Percentiles rank a stretch among this genome's conserved stretches.
phyloP scores from a whole-genome alignment of 371 early-diverging fungal genomes.

The Zychaea mexicana region DNA sequence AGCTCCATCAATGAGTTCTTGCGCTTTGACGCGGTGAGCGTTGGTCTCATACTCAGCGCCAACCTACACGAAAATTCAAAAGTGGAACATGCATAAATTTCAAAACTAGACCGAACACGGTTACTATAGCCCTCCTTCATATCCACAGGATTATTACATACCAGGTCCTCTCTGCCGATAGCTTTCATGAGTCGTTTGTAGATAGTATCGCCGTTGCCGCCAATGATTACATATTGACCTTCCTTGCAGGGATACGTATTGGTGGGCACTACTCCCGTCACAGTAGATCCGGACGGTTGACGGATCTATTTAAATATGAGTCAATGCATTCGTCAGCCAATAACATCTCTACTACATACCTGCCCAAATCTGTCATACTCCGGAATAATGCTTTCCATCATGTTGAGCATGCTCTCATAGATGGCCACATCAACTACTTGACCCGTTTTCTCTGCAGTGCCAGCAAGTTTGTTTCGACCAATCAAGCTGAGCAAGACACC shows the following conservation, averaged over 20 bases:
- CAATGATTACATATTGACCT: constrained; percentile 57
- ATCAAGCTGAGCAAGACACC: constrained; percentile 47
- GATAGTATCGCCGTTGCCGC: constrained; percentile 61
- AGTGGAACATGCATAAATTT: neutral
- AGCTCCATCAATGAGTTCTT: constrained; percentile 49
- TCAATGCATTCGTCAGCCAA: neutral
- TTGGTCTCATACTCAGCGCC: constrained; percentile 50
- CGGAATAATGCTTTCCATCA: constrained; percentile 60
- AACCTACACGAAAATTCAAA: constrained; percentile 18
- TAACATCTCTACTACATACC: constrained; percentile 18
- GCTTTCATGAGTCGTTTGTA: constrained; percentile 57
- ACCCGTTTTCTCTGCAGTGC: constrained; percentile 26
- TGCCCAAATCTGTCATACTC: constrained; percentile 54
- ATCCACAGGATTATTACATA: constrained; percentile 12
- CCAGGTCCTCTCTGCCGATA: constrained; percentile 52
- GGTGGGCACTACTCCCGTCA: constrained; percentile 63
- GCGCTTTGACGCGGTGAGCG: constrained; percentile 45
- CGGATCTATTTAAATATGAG: constrained; percentile 31
- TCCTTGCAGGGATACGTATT: constrained; percentile 58
- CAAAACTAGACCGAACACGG: no score
- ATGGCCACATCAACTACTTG: constrained; percentile 64
- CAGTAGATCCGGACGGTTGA: constrained; percentile 57
- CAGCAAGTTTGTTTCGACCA: constrained; percentile 37
- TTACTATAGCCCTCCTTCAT: no score
- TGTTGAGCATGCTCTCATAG: constrained; percentile 56